A percentile compares a stretch with the other conserved stretches of the same genome.
Conservation (phyloP, 1,284 basidiomycete genomes). For the Stygiomarasmius scandens region DNA sequence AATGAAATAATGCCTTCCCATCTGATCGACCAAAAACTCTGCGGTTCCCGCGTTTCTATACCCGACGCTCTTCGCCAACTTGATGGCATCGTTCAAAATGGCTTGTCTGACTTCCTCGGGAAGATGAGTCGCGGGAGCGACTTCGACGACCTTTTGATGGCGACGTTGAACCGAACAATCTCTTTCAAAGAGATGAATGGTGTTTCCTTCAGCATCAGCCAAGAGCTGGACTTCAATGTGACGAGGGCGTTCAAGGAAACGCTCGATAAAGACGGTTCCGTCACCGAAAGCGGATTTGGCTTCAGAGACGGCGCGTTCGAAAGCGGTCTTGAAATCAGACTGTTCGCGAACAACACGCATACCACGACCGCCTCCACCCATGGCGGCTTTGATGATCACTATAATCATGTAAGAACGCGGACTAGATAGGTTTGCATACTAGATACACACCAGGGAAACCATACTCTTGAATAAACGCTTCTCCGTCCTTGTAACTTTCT, state of each 20-base stretch:
- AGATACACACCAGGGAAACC: constrained; percentile 82
- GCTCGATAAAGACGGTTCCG: constrained; percentile 98
- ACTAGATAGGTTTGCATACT: not conserved
- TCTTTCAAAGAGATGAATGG: constrained; percentile 96
- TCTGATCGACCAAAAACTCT: constrained; percentile 95
- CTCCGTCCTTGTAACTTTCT: constrained; percentile 79
- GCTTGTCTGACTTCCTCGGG: constrained; percentile 89
- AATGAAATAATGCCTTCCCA: constrained; percentile 97
- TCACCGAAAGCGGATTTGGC: constrained; percentile 97
- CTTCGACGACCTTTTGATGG: constrained; percentile 99
- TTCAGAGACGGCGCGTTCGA: constrained; percentile 93
- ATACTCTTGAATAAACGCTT: constrained; percentile 90
- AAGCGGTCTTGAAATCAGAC: constrained; percentile 87
- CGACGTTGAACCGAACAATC: constrained; percentile 98
- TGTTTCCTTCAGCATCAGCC: constrained; percentile 90
- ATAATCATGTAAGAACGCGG: not conserved
- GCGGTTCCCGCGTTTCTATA: constrained; percentile 98
- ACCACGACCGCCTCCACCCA: constrained; percentile 98
- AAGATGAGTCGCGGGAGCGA: constrained; percentile 94
- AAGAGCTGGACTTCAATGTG: constrained; percentile 98
- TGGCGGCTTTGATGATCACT: constrained; percentile 98
- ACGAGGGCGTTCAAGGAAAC: constrained; percentile 93
- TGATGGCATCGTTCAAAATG: constrained; percentile 92
- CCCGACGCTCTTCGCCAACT: constrained; percentile 87
- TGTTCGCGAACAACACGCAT: constrained; percentile 98